A percentile compares a stretch with the other conserved stretches of the same genome.
These are phyloP conservation scores for Alternaria metachromatica DNA, from an alignment of 2,329 filamentous ascomycete genomes.

Conservation along the genomic window DNA sequence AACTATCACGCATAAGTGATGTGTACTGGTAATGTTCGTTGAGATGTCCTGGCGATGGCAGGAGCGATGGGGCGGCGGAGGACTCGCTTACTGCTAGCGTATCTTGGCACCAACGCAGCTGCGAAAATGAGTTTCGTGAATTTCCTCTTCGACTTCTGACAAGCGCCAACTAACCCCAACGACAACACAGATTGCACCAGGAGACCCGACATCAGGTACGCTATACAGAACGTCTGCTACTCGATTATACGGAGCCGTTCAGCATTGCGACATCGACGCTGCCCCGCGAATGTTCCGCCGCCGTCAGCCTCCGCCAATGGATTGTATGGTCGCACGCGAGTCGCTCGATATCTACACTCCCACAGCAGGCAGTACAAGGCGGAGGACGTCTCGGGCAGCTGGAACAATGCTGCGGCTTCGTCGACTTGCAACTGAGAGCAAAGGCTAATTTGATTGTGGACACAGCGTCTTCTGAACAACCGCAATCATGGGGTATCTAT, in stretches of 20 bases:
- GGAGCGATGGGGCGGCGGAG: neutral
- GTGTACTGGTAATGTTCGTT: neutral
- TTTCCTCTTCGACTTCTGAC: conserved; percentile 29
- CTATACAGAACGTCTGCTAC: conserved; percentile 15
- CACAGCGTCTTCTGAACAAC: conserved; percentile 53
- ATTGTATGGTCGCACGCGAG: conserved; percentile 33
- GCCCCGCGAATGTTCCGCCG: conserved; percentile 9
- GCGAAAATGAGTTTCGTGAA: conserved; percentile 19
- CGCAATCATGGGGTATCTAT: conserved; percentile 61
- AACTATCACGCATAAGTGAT: neutral
- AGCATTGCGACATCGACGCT: conserved; percentile 28
- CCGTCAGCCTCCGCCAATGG: conserved; percentile 19
- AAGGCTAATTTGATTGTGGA: conserved; percentile 38
- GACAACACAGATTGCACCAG: conserved; percentile 46
- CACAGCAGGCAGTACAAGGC: conserved; percentile 8
- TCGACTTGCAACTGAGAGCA: conserved; percentile 13
- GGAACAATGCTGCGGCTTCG: conserved; percentile 22
- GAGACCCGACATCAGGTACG: conserved; percentile 47
- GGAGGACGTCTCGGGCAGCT: neutral
- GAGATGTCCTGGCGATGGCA: neutral
- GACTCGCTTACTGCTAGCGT: conserved; percentile 16
- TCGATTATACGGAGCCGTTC: conserved; percentile 12
- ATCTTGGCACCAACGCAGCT: conserved; percentile 15
- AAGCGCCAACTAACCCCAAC: conserved; percentile 40
- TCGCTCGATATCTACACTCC: conserved; percentile 25